phyloP scores from a whole-genome alignment of 257 asterid species.

The Solanum bulbocastanum region DNA sequence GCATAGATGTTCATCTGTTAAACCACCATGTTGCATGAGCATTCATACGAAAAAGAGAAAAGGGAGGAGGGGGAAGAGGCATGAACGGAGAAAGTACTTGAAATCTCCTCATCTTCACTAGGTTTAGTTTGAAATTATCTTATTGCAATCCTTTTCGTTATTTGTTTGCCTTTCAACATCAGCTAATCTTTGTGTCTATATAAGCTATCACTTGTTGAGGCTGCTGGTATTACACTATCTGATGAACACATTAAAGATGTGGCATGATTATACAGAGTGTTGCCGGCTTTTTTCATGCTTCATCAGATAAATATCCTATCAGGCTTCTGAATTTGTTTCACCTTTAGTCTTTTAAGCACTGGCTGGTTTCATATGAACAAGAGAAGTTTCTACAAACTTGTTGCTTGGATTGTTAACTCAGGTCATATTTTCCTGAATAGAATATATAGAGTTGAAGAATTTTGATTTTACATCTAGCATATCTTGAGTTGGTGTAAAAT shows the following conservation, averaged over 20 bases:
- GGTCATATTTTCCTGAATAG: not conserved
- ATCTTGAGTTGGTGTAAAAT: not conserved
- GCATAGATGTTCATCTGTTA: not conserved
- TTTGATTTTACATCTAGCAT: not conserved
- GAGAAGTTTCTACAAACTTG: not conserved
- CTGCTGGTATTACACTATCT: not conserved
- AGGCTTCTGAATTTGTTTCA: not conserved
- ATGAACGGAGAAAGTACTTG: not conserved
- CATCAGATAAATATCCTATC: not conserved
- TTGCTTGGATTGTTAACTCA: not conserved
- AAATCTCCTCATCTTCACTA: not conserved
- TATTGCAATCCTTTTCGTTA: not conserved
- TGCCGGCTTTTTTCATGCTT: not conserved
- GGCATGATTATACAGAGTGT: not conserved
- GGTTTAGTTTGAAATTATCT: not conserved
- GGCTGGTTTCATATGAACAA: not conserved
- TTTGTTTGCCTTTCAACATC: not conserved
- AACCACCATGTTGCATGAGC: too few relatives aligned
- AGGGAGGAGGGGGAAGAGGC: not conserved
- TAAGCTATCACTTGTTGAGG: not conserved
- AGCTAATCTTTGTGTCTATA: not conserved
- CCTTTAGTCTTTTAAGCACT: not conserved
- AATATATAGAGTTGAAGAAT: not conserved
- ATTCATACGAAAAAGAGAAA: not conserved
- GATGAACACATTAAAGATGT: not conserved